Conservation (phyloP, 1,139 yeast species). For the Geotrichum cucujoidarum region DNA sequence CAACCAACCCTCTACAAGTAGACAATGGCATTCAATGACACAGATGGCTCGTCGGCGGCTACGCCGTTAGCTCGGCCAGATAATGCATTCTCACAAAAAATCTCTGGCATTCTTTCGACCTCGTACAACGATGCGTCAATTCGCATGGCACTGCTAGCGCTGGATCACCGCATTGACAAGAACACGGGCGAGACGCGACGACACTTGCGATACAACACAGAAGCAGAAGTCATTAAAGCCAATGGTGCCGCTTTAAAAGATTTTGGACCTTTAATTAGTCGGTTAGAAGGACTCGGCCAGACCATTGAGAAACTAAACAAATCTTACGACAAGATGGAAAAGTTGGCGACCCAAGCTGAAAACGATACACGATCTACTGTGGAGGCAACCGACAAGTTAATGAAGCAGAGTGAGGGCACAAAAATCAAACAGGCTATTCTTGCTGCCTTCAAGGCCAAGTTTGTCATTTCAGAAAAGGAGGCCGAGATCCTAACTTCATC, state of each 20-base stretch:
- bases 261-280: slow-evolving; percentile 47
- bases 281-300: slow-evolving; percentile 43
- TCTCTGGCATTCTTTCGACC: slow-evolving; percentile 34
- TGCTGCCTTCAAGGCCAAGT: slow-evolving; percentile 55
- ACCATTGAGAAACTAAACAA: slow-evolving; percentile 39
- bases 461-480: slow-evolving; percentile 69
- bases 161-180: slow-evolving; percentile 33
- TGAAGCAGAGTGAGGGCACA: slow-evolving; percentile 42
- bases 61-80: slow-evolving; percentile 23
- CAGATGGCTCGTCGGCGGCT: slow-evolving; percentile 6
- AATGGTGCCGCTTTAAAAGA: slow-evolving; percentile 57
- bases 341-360: slow-evolving; percentile 27
- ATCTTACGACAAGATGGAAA: slow-evolving; percentile 31
- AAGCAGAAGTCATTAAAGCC: slow-evolving; percentile 61
- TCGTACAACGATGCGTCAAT: slow-evolving; percentile 37
- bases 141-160: slow-evolving; percentile 34
- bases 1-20: background rate
- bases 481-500: slow-evolving; percentile 37
- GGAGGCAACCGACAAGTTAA: slow-evolving; percentile 41
- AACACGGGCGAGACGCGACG: slow-evolving; percentile 43
- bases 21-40: slow-evolving; percentile 1
- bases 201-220: slow-evolving; percentile 62
- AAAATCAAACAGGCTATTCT: slow-evolving; percentile 53
- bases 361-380: slow-evolving; percentile 34
- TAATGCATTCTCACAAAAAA: slow-evolving; percentile 32